phyloP scores from a whole-genome alignment of 495 filamentous ascomycete species.

The Trichoderma gamsii region DNA sequence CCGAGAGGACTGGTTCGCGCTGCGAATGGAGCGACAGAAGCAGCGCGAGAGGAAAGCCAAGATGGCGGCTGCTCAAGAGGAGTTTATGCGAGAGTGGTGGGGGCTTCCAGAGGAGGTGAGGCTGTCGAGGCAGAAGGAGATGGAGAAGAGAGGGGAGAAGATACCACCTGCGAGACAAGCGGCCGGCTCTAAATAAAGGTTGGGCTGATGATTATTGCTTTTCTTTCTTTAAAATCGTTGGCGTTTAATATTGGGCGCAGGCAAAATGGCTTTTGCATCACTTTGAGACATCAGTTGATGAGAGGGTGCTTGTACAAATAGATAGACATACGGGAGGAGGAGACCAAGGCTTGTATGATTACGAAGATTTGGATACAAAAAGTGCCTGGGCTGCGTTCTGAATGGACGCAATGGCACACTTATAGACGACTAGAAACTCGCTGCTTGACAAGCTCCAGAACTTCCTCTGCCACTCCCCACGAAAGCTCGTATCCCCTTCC shows the following conservation, averaged over 20 bases:
- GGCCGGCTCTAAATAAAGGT: not conserved
- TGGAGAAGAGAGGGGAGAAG: slow-evolving; percentile 29
- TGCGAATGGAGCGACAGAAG: slow-evolving; percentile 56
- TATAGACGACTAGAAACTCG: slow-evolving; percentile 16
- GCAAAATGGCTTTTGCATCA: slow-evolving; percentile 14
- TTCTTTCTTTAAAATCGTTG: not conserved
- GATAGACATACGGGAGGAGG: not conserved
- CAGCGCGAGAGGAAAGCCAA: slow-evolving; percentile 56
- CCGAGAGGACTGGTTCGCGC: slow-evolving; percentile 87
- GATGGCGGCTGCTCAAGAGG: slow-evolving; percentile 49
- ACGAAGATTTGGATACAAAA: not conserved
- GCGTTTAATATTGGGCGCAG: not conserved
- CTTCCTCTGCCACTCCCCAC: slow-evolving; percentile 42
- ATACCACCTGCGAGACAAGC: not conserved
- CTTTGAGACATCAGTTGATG: not conserved
- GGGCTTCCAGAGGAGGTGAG: slow-evolving; percentile 41
- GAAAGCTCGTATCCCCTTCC: slow-evolving; percentile 52
- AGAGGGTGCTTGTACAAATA: slow-evolving; percentile 6
- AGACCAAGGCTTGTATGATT: not conserved
- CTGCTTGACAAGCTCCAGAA: slow-evolving; percentile 18
- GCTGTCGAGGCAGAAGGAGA: slow-evolving; percentile 37
- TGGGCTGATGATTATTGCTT: not conserved
- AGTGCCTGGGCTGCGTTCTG: not conserved
- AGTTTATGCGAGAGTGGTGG: slow-evolving; percentile 57
- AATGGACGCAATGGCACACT: not conserved